These are phyloP conservation scores for Alternaria gaisen DNA, from an alignment of 2,329 filamentous ascomycete species.

Conservation along the genomic window DNA sequence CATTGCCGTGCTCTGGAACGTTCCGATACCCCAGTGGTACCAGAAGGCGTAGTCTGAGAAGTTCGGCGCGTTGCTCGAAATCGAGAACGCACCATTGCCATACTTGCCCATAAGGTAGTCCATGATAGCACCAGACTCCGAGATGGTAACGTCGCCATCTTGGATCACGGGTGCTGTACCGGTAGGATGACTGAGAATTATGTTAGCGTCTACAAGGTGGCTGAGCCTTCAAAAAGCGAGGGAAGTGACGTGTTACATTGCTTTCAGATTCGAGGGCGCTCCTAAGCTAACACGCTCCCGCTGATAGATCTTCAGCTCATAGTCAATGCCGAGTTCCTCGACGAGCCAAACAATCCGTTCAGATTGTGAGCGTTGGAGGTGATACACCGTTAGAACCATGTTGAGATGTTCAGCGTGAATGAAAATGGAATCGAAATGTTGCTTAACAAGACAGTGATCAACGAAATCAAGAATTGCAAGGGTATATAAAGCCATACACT, in stretches of 20 bases:
- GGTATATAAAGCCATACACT: neutral
- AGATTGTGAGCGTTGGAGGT: conserved; percentile 61
- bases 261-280: conserved; percentile 28
- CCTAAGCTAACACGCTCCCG: conserved; percentile 56
- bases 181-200: conserved; percentile 37
- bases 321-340: conserved; percentile 67
- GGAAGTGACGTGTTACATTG: neutral
- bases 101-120: conserved; percentile 68
- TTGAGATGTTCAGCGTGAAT: neutral
- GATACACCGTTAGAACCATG: conserved; percentile 37
- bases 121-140: conserved; percentile 66
- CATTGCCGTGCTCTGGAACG: conserved; percentile 48
- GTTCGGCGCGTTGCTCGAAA: conserved; percentile 30
- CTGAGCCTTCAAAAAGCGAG: neutral
- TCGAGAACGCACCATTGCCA: conserved; percentile 54
- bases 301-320: conserved; percentile 54
- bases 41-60: conserved; percentile 70
- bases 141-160: conserved; percentile 54
- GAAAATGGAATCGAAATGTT: neutral
- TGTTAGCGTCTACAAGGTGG: conserved; percentile 5
- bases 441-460: neutral
- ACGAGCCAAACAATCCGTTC: conserved; percentile 70
- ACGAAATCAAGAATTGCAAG: neutral
- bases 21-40: conserved; percentile 63
- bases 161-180: conserved; percentile 67